A percentile compares a stretch with the other conserved stretches of the same genome.
Evolutionary conservation across 495 filamentous ascomycete species (phyloP).

Genomic region (Penicillium longicatenatum): DNA sequence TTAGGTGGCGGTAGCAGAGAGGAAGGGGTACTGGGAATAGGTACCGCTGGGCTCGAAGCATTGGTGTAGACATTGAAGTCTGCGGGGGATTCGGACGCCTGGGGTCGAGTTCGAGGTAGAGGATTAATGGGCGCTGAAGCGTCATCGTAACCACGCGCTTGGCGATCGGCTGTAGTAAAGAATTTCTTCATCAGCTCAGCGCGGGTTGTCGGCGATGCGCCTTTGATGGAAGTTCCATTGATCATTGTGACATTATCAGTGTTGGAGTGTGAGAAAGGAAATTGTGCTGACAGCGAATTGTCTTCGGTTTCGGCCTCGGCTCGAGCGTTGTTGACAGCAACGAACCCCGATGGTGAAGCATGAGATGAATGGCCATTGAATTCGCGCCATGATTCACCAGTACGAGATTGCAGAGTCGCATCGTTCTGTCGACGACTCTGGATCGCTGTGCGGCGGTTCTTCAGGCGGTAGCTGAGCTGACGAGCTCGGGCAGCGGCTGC

Average conservation of each 20-base stretch:
- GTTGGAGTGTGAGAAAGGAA: conserved; percentile 46
- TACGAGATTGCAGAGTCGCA: conserved; percentile 34
- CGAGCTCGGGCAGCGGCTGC: conserved; percentile 74
- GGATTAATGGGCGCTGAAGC: conserved; percentile 26
- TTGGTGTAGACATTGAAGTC: conserved; percentile 41
- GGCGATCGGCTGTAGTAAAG: conserved; percentile 56
- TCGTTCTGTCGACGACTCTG: conserved; percentile 59
- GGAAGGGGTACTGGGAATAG: conserved; percentile 54
- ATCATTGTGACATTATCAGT: conserved; percentile 52
- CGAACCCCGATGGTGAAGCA: conserved; percentile 52
- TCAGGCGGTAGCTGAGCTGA: conserved; percentile 79
- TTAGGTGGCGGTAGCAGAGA: conserved; percentile 53
- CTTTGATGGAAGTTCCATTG: conserved; percentile 53
- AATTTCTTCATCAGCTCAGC: conserved; percentile 60
- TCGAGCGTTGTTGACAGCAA: conserved; percentile 57
- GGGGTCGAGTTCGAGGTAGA: conserved; percentile 35
- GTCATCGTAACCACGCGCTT: conserved; percentile 41
- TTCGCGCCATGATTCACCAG: conserved; percentile 42
- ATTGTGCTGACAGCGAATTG: conserved; percentile 37
- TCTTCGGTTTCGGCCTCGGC: conserved; percentile 39
- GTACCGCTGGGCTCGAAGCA: conserved; percentile 44
- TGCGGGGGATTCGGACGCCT: conserved; percentile 37
- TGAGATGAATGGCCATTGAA: conserved; percentile 33
- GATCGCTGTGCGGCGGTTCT: conserved; percentile 73
- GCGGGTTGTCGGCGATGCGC: conserved; percentile 54